These are phyloP conservation scores for Crassisporium funariophilum DNA, from an alignment of 768 basidiomycete species.

Conservation along the genomic window DNA sequence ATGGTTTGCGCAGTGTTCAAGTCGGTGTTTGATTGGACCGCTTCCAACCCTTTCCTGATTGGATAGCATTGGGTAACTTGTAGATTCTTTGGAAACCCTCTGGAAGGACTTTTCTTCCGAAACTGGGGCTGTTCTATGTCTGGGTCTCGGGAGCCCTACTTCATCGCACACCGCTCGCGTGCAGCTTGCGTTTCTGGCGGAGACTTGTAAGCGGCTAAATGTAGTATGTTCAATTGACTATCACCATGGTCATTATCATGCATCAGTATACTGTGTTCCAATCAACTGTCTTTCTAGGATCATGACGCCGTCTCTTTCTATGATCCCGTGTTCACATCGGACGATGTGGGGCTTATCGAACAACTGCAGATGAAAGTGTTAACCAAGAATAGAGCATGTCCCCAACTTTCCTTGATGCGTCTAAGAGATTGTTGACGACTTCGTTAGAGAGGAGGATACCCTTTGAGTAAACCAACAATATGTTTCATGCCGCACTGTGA, in stretches of 20 bases:
- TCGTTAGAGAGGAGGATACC: conserved; percentile 35
- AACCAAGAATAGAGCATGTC: conserved; percentile 52
- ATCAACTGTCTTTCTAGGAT: conserved; percentile 45
- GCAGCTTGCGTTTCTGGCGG: conserved; percentile 69
- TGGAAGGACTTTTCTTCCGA: conserved; percentile 18
- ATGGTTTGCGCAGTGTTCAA: conserved; percentile 58
- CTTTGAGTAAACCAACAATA: conserved; percentile 51
- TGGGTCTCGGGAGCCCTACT: conserved; percentile 76
- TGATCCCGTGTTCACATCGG: conserved; percentile 74
- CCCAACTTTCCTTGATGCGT: conserved; percentile 8
- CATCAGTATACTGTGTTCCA: conserved; percentile 11
- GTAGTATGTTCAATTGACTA: conserved; percentile 51
- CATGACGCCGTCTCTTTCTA: conserved; percentile 52
- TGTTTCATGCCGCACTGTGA: conserved; percentile 84
- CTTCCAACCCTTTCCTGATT: conserved; percentile 1
- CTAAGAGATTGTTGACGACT: background rate
- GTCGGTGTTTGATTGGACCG: conserved; percentile 40
- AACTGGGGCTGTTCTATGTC: conserved; percentile 49
- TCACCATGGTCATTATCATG: conserved; percentile 8
- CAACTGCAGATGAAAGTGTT: conserved; percentile 41
- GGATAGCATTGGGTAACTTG: conserved; percentile 1
- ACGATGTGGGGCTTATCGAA: conserved; percentile 56
- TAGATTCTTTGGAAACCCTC: conserved; percentile 21
- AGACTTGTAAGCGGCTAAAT: conserved; percentile 50
- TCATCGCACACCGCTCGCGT: conserved; percentile 61